Conservation (phyloP, 2,329 filamentous ascomycete genomes). For the Fusarium sambucinum region DNA sequence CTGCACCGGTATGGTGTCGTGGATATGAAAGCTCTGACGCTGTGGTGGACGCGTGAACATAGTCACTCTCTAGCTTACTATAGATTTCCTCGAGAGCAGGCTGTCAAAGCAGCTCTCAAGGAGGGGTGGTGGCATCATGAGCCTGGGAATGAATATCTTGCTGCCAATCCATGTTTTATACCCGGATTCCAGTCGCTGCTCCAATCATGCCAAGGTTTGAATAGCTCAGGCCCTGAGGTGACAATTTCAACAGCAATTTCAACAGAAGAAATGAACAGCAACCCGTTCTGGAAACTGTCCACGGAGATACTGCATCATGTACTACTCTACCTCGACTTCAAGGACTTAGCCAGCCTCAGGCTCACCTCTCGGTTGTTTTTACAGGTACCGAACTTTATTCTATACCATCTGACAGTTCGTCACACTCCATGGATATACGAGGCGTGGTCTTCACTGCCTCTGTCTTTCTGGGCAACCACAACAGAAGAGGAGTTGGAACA, state of each 20-base stretch:
- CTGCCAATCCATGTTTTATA: slow-evolving; percentile 41
- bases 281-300: slow-evolving; percentile 23
- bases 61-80: too few species aligned
- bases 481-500: background rate
- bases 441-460: slow-evolving; percentile 23
- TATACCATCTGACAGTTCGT: slow-evolving; percentile 16
- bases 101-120: background rate
- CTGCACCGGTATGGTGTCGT: slow-evolving; percentile 26
- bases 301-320: slow-evolving; percentile 28
- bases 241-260: fast-evolving
- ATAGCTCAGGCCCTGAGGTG: background rate
- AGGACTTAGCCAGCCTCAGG: slow-evolving; percentile 25
- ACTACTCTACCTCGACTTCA: slow-evolving; percentile 13
- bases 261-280: fast-evolving
- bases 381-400: slow-evolving; percentile 8
- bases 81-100: slow-evolving; percentile 18
- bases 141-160: slow-evolving; percentile 31
- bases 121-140: slow-evolving; percentile 33
- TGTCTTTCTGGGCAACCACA: slow-evolving; percentile 34
- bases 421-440: slow-evolving; percentile 37
- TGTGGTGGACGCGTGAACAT: slow-evolving; percentile 28
- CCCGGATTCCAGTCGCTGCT: slow-evolving; percentile 22
- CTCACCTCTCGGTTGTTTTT: slow-evolving; percentile 26
- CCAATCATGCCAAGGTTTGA: background rate
- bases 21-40: slow-evolving; percentile 35